phyloP scores from a whole-genome alignment of 108 stramenopile species.

The Pseudonitzschia delicatissima region DNA sequence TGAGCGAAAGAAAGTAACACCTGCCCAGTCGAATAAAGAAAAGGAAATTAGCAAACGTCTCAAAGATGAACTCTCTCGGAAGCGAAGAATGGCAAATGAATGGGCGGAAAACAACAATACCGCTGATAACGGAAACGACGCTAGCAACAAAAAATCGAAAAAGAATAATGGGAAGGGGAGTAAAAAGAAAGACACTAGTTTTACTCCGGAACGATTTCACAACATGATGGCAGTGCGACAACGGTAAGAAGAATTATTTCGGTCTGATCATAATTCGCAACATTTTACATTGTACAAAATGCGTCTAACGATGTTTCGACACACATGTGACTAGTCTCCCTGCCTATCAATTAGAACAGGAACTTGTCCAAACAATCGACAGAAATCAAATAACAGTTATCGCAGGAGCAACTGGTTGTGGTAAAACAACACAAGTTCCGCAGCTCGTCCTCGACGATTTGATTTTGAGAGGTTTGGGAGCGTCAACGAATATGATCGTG shows the following conservation, averaged over 20 bases:
- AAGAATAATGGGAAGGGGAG: neutral
- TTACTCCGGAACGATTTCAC: conserved; percentile 29
- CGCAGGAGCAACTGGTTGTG: conserved; percentile 82
- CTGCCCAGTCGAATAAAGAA: conserved; percentile 23
- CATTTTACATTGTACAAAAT: neutral
- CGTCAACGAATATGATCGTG: conserved; percentile 77
- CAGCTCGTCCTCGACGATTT: conserved; percentile 87
- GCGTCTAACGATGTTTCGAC: neutral
- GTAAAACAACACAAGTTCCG: conserved; percentile 64
- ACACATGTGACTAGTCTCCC: conserved; percentile 41
- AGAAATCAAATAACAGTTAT: conserved; percentile 67
- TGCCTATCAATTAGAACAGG: conserved; percentile 53
- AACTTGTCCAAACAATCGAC: conserved; percentile 55
- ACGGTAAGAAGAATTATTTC: conserved; percentile 14
- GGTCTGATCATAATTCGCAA: neutral
- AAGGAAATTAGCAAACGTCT: conserved; percentile 41
- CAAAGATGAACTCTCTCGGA: conserved; percentile 37
- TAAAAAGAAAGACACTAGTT: neutral
- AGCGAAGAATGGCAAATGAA: conserved; percentile 31
- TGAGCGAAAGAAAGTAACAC: conserved; percentile 8
- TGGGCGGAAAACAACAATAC: conserved; percentile 21
- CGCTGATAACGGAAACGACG: neutral
- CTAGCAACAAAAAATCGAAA: neutral
- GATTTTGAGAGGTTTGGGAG: conserved; percentile 64
- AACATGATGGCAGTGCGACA: conserved; percentile 40